phyloP scores from a whole-genome alignment of 495 filamentous ascomycete species.

The Neurospora tetrasperma region DNA sequence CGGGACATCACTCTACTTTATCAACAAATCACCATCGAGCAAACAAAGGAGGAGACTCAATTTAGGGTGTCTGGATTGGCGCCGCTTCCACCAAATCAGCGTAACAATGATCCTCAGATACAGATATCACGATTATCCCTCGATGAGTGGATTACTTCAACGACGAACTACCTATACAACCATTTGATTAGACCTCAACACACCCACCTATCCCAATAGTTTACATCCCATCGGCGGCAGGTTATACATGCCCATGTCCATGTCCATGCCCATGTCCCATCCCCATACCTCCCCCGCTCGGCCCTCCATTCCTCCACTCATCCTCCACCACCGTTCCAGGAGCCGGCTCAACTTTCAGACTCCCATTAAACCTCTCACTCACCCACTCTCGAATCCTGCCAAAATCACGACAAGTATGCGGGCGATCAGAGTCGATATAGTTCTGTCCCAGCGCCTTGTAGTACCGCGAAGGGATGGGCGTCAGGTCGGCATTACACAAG shows the following conservation, averaged over 20 bases:
- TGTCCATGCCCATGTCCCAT: neutral
- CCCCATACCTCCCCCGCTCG: neutral
- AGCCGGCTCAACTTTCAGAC: neutral
- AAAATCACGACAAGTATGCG: conserved; percentile 1
- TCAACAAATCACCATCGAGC: neutral
- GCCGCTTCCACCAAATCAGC: neutral
- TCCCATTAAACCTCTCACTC: neutral
- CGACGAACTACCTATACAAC: too few species aligned
- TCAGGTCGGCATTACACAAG: conserved; percentile 1
- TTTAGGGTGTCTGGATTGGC: neutral
- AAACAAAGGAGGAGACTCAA: fast-evolving
- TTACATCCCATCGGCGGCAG: neutral
- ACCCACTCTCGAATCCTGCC: conserved; percentile 1
- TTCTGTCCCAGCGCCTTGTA: neutral
- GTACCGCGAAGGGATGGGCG: conserved; percentile 4
- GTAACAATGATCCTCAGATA: neutral
- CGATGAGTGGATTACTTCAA: neutral
- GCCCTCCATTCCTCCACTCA: neutral
- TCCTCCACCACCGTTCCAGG: neutral
- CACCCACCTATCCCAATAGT: neutral
- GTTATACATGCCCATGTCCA: neutral
- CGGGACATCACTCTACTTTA: too few species aligned
- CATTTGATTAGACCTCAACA: neutral
- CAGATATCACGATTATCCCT: neutral
- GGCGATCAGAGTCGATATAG: neutral